phyloP scores from a whole-genome alignment of 2,329 filamentous ascomycete species.

The Akanthomyces lecanii region DNA sequence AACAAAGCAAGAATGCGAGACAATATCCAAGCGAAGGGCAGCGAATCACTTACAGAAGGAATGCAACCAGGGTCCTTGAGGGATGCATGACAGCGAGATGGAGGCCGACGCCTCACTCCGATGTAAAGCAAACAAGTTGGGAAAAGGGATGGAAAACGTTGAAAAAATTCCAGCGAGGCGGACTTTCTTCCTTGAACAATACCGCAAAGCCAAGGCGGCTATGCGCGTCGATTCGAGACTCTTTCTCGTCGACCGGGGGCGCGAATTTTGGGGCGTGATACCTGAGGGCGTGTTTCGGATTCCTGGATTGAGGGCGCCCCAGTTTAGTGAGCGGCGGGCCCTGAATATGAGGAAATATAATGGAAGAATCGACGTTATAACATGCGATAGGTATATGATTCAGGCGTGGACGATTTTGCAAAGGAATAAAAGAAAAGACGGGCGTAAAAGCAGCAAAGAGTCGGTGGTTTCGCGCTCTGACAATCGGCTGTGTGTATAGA shows the following conservation, averaged over 20 bases:
- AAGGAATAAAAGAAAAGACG: background rate
- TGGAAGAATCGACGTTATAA: background rate
- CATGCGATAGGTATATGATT: background rate
- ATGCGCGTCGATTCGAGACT: background rate
- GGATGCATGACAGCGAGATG: slow-evolving; percentile 46
- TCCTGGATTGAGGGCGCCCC: background rate
- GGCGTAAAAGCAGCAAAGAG: background rate
- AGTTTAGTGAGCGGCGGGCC: background rate
- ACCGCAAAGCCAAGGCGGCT: background rate
- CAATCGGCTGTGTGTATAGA: background rate
- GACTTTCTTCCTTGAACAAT: background rate
- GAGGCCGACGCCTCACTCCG: slow-evolving; percentile 4
- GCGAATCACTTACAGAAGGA: slow-evolving; percentile 56
- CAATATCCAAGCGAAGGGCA: slow-evolving; percentile 23
- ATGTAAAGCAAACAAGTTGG: background rate
- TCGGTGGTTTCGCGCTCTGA: background rate
- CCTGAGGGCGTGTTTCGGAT: slow-evolving; percentile 7
- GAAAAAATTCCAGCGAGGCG: background rate
- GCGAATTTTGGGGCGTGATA: slow-evolving; percentile 1
- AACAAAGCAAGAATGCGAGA: slow-evolving; percentile 23
- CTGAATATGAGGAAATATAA: background rate
- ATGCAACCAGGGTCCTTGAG: slow-evolving; percentile 63
- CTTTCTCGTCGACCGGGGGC: background rate
- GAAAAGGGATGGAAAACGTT: background rate
- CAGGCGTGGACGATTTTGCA: background rate